phyloP scores from a whole-genome alignment of 176 grass and related monocot species.

The Otatea glauca region DNA sequence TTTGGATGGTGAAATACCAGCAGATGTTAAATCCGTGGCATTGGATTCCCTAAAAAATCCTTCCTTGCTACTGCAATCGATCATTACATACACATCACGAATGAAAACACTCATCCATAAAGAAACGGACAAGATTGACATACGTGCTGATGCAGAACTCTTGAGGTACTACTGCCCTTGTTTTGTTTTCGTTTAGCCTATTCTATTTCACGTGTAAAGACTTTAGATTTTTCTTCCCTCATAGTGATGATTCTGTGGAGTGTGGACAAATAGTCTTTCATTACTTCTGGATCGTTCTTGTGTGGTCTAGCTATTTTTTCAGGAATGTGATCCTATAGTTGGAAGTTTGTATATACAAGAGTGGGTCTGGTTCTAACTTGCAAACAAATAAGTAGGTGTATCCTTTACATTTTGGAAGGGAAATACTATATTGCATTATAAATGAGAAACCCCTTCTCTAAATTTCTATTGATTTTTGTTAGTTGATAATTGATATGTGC shows the following conservation, averaged over 20 bases:
- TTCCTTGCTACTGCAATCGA: conserved; percentile 72
- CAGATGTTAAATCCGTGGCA: conserved; percentile 80
- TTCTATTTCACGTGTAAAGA: conserved; percentile 37
- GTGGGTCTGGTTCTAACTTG: background rate
- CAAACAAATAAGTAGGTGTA: background rate
- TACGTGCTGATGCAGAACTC: conserved; percentile 88
- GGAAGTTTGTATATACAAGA: conserved; percentile 22
- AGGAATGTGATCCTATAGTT: background rate
- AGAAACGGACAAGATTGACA: conserved; percentile 97
- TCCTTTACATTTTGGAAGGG: background rate
- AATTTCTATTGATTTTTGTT: conserved; percentile 16
- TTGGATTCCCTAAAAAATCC: conserved; percentile 85
- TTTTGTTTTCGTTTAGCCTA: conserved; percentile 26
- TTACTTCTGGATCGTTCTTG: conserved; percentile 20
- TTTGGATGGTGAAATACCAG: conserved; percentile 81
- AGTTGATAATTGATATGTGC: background rate
- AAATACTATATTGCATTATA: conserved; percentile 13
- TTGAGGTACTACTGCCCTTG: conserved; percentile 73
- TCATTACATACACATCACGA: conserved; percentile 74
- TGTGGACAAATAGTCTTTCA: background rate
- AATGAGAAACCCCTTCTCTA: background rate
- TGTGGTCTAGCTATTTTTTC: conserved; percentile 14
- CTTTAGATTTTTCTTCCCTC: conserved; percentile 22
- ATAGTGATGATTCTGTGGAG: background rate
- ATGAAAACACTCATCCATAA: conserved; percentile 79